Percentiles rank a stretch among this genome's conserved stretches.
These are phyloP conservation scores for Coelastrella sp. DNA, from an alignment of 139 green algal species.

Conservation along the genomic window DNA sequence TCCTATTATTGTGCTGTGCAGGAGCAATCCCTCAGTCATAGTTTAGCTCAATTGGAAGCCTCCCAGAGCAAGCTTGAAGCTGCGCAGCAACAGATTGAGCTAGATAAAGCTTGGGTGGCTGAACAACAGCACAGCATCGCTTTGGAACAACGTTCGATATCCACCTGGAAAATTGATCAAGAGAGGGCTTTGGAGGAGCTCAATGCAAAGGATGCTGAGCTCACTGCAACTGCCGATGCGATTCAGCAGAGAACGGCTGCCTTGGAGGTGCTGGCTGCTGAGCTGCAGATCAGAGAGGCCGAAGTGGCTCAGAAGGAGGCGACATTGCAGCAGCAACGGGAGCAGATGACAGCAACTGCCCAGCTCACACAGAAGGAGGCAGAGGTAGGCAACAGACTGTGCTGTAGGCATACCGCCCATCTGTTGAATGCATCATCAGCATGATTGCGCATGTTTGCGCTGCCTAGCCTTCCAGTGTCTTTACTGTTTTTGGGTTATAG, in stretches of 20 bases:
- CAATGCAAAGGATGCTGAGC: conserved; percentile 20
- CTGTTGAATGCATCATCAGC: no score
- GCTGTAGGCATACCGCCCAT: no score
- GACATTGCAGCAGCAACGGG: conserved; percentile 13
- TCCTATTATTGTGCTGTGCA: not conserved
- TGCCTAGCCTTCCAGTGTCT: no score
- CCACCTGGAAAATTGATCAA: not conserved
- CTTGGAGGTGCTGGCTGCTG: conserved; percentile 15
- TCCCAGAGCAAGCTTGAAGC: conserved; percentile 1
- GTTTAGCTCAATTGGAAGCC: conserved; percentile 2
- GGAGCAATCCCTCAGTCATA: conserved; percentile 28
- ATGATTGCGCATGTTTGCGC: no score
- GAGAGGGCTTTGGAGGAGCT: conserved; percentile 10
- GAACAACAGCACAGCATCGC: conserved; percentile 34
- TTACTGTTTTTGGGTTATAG: no score
- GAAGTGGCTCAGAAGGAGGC: conserved; percentile 19
- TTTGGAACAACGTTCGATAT: conserved; percentile 18
- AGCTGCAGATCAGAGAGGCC: conserved; percentile 1
- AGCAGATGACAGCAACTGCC: conserved; percentile 39
- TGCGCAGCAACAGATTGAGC: conserved; percentile 6
- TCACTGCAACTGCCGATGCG: not conserved
- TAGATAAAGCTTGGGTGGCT: conserved; percentile 11
- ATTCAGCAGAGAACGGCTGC: not conserved
- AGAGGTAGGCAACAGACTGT: conserved; percentile 31
- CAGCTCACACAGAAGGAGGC: conserved; percentile 39